Evolutionary conservation across 768 basidiomycete species (phyloP), one percentile per base, ranked within the genome.

Genomic region (Russula ochroleuca): DNA sequence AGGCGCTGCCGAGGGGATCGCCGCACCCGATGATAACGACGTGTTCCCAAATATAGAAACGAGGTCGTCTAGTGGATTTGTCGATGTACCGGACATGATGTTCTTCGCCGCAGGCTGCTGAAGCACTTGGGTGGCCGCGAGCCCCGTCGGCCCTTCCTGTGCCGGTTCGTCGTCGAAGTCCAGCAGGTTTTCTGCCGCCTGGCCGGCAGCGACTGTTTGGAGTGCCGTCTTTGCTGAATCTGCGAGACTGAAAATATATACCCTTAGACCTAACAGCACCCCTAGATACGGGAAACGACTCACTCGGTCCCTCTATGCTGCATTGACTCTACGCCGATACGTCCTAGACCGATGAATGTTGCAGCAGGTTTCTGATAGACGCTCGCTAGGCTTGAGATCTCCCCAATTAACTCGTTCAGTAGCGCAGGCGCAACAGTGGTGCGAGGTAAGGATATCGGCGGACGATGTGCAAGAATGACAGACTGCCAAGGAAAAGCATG

Each of bases 311-410:
- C 83, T 74, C 81, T 87, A 69, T 80, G 79, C 67, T 85, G 83
- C 68, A 95, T 79, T 7, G 88, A 79, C 68, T 94, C 92, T 0
- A 86, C 91, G 9, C 93, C 88, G 61, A 98, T 80, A 53, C 95
- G 82, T 9, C 97, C 96, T 67, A 86, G 85, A 0, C 96, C 97
- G 61, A 99, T 85, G 70, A 99, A 99, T 0, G 97, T 98, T 72
- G 94, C 92, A 40, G 86, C 87, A 0, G 97, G 97, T 74, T 97
- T 98, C 77, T 99, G 97, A 72, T 99, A 99, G 2, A 96, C 94
- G 71, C 94, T 96, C 6, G 94, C 92, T 21, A 98, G 77, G 49
- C 83, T 86, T 1, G 92, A 93, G 23, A 98, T 83, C 73, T 98
- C 97, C 35, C 88, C 85, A 0, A 98, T 75, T 3, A 99, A 82